Base-by-base conservation (phyloP, 2,329 filamentous ascomycete genomes). In the Xylariaceae sp. region DNA sequence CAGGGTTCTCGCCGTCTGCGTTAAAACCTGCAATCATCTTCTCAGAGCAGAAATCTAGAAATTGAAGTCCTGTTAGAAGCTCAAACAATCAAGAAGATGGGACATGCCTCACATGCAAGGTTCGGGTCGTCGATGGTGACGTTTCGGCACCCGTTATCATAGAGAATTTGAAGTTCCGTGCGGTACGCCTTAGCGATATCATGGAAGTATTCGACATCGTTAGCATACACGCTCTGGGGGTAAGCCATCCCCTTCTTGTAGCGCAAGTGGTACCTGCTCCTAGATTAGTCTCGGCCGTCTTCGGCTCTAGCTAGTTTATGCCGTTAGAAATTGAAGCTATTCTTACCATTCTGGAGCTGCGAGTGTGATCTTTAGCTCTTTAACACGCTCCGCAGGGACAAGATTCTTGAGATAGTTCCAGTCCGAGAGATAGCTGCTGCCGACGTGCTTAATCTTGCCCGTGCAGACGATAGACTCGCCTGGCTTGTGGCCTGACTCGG, bases 1-100 rank as follows among this genome's bases (percentile, higher is more conserved):
- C 83, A 39, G 82, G 81, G 69, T 91, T 90, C 64, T 85, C 80
- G 37, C 80, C 73, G 66, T 91, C 88, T n/a, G 80, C 79, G 56
- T 83, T 81, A 81, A 87, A 91, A n/a, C 87, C 87, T 29, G 81
- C 75, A 33, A 89, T 77, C 82, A 90, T 89, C 69, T 86, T 84
- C 57, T 88, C 80, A 18, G 84, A 87, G 72, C 87, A 91, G 72
- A 91, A 91, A 70, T 90, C 85, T 87, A 24, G 4, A 13, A 7
- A 8, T 6, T 9, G n/a, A 27, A 20, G 27, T 8, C 24, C 23
- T 11, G 32, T 58, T 8, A 55, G 36, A 30, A 10, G 33, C 32
- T 15, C 37, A 21, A 10, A 35, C 21, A 36, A 13, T 11, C 4
- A 8, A 15, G 11, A 3, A 32, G 21, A 9, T 8, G 21, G 3